Percentiles rank a stretch among this genome's conserved stretches.
These are phyloP conservation scores for Drechslerella dactyloides DNA, from an alignment of 2,329 filamentous ascomycete genomes.

Conservation along the genomic window DNA sequence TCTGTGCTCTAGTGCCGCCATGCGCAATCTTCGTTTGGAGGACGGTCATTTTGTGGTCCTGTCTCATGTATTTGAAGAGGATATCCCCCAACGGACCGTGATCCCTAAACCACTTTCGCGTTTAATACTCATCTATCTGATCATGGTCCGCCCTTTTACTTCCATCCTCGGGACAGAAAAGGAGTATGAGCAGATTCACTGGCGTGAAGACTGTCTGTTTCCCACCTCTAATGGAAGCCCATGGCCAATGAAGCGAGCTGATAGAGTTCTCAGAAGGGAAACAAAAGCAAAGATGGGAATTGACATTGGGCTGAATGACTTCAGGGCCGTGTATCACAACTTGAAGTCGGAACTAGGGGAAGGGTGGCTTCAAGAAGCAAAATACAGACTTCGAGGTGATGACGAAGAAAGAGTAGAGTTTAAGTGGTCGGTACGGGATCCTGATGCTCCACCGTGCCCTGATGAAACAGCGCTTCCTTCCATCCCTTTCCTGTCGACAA, in stretches of 20 bases:
- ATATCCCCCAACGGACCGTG: slow-evolving; percentile 19
- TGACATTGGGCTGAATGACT: slow-evolving; percentile 20
- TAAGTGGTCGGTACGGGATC: slow-evolving; percentile 12
- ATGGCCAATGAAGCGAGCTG: slow-evolving; percentile 21
- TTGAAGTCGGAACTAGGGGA: slow-evolving; percentile 15
- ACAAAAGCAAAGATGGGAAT: slow-evolving; percentile 16
- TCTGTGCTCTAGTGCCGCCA: not conserved
- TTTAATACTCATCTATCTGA: slow-evolving; percentile 30
- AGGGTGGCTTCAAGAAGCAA: slow-evolving; percentile 27
- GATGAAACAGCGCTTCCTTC: slow-evolving; percentile 12
- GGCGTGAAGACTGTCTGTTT: slow-evolving; percentile 33
- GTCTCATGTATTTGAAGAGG: not conserved
- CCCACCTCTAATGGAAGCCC: slow-evolving; percentile 17
- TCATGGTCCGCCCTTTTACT: slow-evolving; percentile 33
- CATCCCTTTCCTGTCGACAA: slow-evolving; percentile 19
- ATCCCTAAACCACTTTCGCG: slow-evolving; percentile 38
- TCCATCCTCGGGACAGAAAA: slow-evolving; percentile 10
- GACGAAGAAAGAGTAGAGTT: slow-evolving; percentile 9
- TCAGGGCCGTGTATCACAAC: slow-evolving; percentile 29
- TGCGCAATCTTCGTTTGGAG: slow-evolving; percentile 37
- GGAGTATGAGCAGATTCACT: slow-evolving; percentile 7
- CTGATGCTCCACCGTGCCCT: slow-evolving; percentile 8
- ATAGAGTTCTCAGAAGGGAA: slow-evolving; percentile 20
- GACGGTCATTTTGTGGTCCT: slow-evolving; percentile 27
- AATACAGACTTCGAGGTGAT: not conserved